phyloP scores from a whole-genome alignment of 192 early-diverging fungal species.

The Rhizoclosmatium globosum region DNA sequence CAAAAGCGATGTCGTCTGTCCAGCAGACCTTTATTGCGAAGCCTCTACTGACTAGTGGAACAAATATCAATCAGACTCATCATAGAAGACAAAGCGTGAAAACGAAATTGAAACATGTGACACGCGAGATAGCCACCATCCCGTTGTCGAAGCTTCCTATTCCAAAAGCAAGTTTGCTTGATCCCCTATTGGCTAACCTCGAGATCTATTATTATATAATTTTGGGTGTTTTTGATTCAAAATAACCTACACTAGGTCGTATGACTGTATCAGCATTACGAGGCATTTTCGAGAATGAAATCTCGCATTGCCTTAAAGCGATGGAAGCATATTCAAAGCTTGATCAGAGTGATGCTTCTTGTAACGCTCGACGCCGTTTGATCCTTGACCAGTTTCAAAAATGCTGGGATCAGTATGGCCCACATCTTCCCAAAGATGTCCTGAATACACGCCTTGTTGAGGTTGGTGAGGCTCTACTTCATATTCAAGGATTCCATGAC shows the following conservation, averaged over 20 bases:
- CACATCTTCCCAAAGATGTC: slow-evolving; percentile 41
- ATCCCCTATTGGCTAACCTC: slow-evolving; percentile 24
- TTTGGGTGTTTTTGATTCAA: neutral
- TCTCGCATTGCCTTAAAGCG: slow-evolving; percentile 35
- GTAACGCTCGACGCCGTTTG: slow-evolving; percentile 45
- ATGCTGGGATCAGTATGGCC: slow-evolving; percentile 51
- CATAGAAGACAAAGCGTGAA: neutral
- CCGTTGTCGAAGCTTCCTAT: slow-evolving; percentile 1
- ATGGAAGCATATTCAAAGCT: slow-evolving; percentile 41
- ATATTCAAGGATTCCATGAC: slow-evolving; percentile 45
- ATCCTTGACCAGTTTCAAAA: slow-evolving; percentile 40
- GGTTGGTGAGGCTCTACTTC: slow-evolving; percentile 46
- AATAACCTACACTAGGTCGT: slow-evolving; percentile 30
- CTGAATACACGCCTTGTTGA: slow-evolving; percentile 41
- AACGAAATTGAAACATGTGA: slow-evolving; percentile 13
- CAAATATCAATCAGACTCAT: neutral
- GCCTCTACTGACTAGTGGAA: neutral
- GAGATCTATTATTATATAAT: neutral
- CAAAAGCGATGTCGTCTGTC: slow-evolving; percentile 2
- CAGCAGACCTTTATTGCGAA: neutral
- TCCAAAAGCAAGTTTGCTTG: slow-evolving; percentile 15
- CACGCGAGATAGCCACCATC: slow-evolving; percentile 26
- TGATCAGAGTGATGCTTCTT: slow-evolving; percentile 28
- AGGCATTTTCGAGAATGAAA: slow-evolving; percentile 43
- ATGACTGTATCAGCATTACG: slow-evolving; percentile 36